These are phyloP conservation scores for Rhodocollybia butyracea DNA, from an alignment of 768 basidiomycete genomes.

Conservation along the genomic window DNA sequence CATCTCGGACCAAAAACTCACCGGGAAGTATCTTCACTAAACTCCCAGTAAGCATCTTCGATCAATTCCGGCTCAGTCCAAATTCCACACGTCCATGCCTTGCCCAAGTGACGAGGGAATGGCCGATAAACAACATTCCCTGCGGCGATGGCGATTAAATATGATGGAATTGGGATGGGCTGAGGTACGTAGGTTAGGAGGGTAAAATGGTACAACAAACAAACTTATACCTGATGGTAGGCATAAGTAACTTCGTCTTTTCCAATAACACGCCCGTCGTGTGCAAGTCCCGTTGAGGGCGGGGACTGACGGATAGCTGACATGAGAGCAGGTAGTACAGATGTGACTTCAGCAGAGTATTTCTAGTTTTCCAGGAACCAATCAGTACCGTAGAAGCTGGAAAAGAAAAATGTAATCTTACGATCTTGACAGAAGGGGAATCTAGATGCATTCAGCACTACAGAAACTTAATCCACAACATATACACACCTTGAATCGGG, in stretches of 20 bases:
- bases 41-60: constrained; percentile 81
- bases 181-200: constrained; percentile 25
- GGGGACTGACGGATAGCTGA: constrained; percentile 83
- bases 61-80: constrained; percentile 91
- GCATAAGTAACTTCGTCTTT: constrained; percentile 70
- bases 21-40: constrained; percentile 81
- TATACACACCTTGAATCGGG: constrained; percentile 83
- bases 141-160: constrained; percentile 88
- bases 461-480: no score
- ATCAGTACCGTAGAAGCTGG: background rate
- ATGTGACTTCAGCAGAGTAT: constrained; percentile 78
- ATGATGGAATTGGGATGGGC: constrained; percentile 87
- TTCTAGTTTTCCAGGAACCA: constrained; percentile 40
- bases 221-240: constrained; percentile 62
- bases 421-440: constrained; percentile 84
- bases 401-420: constrained; percentile 25
- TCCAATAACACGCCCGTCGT: constrained; percentile 72
- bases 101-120: constrained; percentile 58
- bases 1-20: constrained; percentile 24
- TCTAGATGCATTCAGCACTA: no score
- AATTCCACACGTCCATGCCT: constrained; percentile 77
- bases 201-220: background rate
- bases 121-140: constrained; percentile 77
- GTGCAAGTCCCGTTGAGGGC: constrained; percentile 61
- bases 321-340: constrained; percentile 81